Evolutionary conservation across 441 rosid genomes (phyloP).

Genomic region (Brassica hybrid): DNA sequence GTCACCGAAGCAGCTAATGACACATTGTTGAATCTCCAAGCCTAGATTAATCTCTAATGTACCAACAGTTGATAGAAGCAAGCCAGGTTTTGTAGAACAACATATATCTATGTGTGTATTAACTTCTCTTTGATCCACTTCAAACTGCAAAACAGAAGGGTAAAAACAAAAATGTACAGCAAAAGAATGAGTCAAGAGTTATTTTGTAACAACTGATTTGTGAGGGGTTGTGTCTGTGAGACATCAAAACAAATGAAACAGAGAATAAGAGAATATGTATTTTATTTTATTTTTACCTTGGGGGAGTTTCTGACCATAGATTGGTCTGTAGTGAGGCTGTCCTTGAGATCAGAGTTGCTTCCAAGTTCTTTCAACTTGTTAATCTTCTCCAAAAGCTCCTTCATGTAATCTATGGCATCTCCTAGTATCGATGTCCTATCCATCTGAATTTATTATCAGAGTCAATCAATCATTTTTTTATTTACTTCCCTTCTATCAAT

Average conservation of each 20-base stretch:
- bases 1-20: slow-evolving; percentile 87
- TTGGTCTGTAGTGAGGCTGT: slow-evolving; percentile 54
- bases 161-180: neutral
- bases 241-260: neutral
- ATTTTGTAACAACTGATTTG: neutral
- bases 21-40: slow-evolving; percentile 92
- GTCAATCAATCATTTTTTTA: neutral
- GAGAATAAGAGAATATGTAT: too few species aligned
- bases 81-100: slow-evolving; percentile 79
- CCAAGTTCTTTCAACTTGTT: slow-evolving; percentile 62
- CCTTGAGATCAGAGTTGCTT: slow-evolving; percentile 47
- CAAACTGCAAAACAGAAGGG: slow-evolving; percentile 53
- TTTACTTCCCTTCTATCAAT: neutral
- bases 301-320: slow-evolving; percentile 77
- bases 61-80: slow-evolving; percentile 75
- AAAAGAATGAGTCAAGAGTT: neutral
- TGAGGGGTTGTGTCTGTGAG: neutral
- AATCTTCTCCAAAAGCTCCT: slow-evolving; percentile 85
- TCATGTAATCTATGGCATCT: slow-evolving; percentile 93
- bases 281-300: slow-evolving; percentile 39
- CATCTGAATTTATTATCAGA: slow-evolving; percentile 59
- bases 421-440: slow-evolving; percentile 95
- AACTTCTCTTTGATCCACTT: slow-evolving; percentile 69
- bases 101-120: slow-evolving; percentile 53
- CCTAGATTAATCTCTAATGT: slow-evolving; percentile 77